phyloP scores from a whole-genome alignment of 148 eudicot genomes.

The Rheum nobile region DNA sequence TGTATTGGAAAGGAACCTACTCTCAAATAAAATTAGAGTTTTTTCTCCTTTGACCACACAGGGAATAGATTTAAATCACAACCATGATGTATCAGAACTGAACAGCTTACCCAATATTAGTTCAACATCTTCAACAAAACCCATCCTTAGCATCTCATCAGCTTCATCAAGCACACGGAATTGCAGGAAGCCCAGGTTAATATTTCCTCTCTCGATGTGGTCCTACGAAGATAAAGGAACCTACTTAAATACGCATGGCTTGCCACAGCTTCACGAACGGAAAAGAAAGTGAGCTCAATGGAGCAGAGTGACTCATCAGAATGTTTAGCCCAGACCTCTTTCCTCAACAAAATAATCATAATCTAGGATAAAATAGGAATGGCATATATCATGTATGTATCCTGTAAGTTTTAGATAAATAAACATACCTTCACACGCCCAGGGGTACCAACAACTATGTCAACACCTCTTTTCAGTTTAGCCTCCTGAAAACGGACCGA shows the following conservation, averaged over 20 bases:
- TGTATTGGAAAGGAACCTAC: not conserved
- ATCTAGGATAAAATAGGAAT: not conserved
- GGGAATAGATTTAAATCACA: not conserved
- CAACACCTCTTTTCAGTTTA: constrained; percentile 72
- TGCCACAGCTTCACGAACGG: not conserved
- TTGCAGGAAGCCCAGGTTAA: constrained; percentile 65
- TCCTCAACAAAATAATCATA: not conserved
- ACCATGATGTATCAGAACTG: not conserved
- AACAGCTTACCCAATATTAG: constrained; percentile 53
- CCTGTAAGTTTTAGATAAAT: not conserved
- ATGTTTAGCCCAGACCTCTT: not conserved
- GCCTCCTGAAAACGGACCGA: constrained; percentile 18
- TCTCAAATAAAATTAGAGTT: not conserved
- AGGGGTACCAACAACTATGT: constrained; percentile 72
- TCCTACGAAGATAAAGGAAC: constrained; percentile 31
- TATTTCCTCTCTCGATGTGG: constrained; percentile 58
- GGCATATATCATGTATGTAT: not conserved
- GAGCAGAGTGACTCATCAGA: not conserved
- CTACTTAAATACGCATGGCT: not conserved
- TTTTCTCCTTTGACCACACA: not conserved
- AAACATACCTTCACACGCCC: constrained; percentile 78
- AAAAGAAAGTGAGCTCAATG: not conserved
- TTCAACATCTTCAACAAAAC: constrained; percentile 93
- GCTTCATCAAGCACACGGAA: constrained; percentile 95
- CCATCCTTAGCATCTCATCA: constrained; percentile 95